Base-by-base conservation (phyloP, 2,329 filamentous ascomycete genomes). In the Hymenoscyphus albidus region DNA sequence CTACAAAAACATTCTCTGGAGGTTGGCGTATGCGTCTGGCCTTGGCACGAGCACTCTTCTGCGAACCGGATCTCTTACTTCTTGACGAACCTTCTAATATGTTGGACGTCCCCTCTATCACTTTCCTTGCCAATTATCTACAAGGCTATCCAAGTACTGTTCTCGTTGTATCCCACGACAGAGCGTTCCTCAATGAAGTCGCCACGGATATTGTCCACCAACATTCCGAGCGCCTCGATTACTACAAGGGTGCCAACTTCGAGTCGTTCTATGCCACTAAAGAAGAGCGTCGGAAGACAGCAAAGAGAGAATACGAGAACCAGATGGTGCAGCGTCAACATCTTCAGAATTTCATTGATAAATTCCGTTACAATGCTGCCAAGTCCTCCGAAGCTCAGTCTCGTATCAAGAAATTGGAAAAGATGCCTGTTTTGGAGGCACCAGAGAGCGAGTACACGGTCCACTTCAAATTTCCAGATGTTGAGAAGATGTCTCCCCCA, bases 11-110 rank as follows among this genome's bases (percentile, higher is more conserved):
- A 5, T 99, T 99, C 80, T 99, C 95, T 62, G 95, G 95, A 84
- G 95, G 95, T 90, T 99, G 95, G 95, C 88, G 95, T 79, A 99
- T 99, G 95, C 90, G 95, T 82, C 81, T 99, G 74, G 95, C 95
- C 14, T 84, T 99, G 68, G 95, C 95, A 13, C 85, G 95, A 84
- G 95, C 95, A 14, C 85, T 99, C 42, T 99, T 99, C 82, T 99
- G 95, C 80, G 95, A 99, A 77, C 95, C 95, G 55, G 95, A 99
- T 79, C 82, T 99, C 61, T 81, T 99, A 65, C 85, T 99, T 77
- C 92, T 99, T 72, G 95, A 99, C 82, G 95, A 99, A 87, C 95
- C 95, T 80, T 98, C 94, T 63, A 98, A 98, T 88, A 98, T 98
- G 94, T 93, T 99, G 92, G 95, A 98, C 80, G 95, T 99, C 64